Evolutionary conservation across 192 early-diverging fungal species (phyloP), one percentile per base, ranked within the genome.

Genomic region (Backusella luteola): DNA sequence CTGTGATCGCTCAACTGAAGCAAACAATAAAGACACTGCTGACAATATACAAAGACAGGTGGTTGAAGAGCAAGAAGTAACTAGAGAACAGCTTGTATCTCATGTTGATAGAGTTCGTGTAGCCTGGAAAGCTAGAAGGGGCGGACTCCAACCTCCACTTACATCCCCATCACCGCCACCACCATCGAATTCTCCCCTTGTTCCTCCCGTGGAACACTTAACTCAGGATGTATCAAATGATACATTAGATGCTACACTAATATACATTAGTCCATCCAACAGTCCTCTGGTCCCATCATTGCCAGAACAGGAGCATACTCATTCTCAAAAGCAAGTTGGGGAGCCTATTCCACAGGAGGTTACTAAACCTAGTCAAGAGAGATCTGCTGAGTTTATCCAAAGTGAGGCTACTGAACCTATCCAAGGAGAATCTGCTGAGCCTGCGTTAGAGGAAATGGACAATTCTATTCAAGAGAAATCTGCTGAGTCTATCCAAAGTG

Each of bases 1-100:
- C 19, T 81, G 90, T 9, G 89, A 92, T 14, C 89, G 90, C 73
- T 90, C 86, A 68, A 81, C 77, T 17, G 82, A 77, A 14, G 84
- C 88, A 0, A 88, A 91, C 67, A 87, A 91, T 41, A 85, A 89
- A 53, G 49, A 70, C 2, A 79, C 78, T 1, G 72, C 90, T 0
- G 72, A 83, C 26, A 78, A 71, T 41, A 75, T 90, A 32, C 73
- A 81, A 29, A 69, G 87, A 35, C 79, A 79, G 14, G 88, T 92
- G 2, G 83, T 85, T 1, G 84, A 82, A 52, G 85, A 90, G 32
- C 71, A 88, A 35, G 81, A 79, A 19, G 89, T 93, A 4, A 83
- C 86, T 1, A 85, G 81, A 52, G 85, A 88, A 17, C 73, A 80
- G 26, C 69, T 84, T 12, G 39, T 84, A n/a, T 49, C 71, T 0